Conservation (phyloP, 495 filamentous ascomycete species). For the Neurospora sp. region DNA sequence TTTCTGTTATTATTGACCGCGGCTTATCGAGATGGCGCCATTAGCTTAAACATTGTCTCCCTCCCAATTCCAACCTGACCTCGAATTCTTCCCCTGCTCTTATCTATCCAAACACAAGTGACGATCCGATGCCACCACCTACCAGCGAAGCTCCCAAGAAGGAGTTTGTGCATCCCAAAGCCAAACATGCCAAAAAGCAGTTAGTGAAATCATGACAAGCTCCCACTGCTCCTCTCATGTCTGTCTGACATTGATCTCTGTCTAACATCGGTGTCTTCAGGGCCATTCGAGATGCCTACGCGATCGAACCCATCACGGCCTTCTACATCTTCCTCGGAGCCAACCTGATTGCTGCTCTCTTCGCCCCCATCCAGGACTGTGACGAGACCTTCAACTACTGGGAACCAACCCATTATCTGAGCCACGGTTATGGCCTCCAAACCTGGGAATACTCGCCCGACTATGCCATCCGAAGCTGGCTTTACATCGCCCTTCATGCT, state of each 20-base stretch:
- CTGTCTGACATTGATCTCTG: background rate
- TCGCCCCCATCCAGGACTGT: constrained; percentile 91
- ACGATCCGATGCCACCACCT: constrained; percentile 21
- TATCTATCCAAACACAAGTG: background rate
- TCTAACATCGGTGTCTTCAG: constrained; percentile 19
- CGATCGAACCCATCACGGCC: constrained; percentile 58
- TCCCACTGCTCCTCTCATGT: background rate
- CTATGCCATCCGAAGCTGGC: constrained; percentile 93
- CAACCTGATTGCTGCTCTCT: constrained; percentile 68
- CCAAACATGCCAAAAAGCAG: constrained; percentile 38
- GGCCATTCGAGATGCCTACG: constrained; percentile 46
- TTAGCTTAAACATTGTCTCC: background rate
- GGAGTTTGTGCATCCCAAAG: constrained; percentile 32
- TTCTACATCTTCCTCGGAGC: constrained; percentile 69
- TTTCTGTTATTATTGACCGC: background rate
- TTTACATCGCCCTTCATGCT: constrained; percentile 82
- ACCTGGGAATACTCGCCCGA: constrained; percentile 99
- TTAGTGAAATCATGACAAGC: constrained; percentile 12
- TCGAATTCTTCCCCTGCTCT: background rate
- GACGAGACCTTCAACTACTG: constrained; percentile 99
- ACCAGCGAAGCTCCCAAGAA: constrained; percentile 16
- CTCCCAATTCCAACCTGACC: background rate
- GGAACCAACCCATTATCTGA: constrained; percentile 94
- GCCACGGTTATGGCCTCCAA: constrained; percentile 85
- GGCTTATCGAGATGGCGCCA: background rate